These are phyloP conservation scores for Aechmea fasciata DNA, from an alignment of 176 grass and related monocot genomes.

Conservation along the genomic window DNA sequence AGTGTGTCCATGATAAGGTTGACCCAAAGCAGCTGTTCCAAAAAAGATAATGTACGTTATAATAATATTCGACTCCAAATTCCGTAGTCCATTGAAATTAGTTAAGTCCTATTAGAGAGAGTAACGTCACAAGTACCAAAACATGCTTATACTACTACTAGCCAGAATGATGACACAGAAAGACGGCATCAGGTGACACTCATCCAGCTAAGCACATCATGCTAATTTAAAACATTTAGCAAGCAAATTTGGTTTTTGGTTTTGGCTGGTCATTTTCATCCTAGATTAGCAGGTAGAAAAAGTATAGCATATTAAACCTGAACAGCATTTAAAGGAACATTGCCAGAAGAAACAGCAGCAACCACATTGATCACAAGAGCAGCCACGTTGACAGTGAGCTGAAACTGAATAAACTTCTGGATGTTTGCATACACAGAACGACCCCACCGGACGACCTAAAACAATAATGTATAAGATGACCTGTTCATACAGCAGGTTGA, in stretches of 20 bases:
- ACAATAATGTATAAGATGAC: conserved; percentile 16
- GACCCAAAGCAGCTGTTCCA: conserved; percentile 72
- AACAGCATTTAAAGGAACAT: conserved; percentile 88
- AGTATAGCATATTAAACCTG: conserved; percentile 48
- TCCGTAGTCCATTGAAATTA: neutral
- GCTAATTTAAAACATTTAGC: neutral
- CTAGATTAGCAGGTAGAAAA: neutral
- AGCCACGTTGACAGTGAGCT: conserved; percentile 87
- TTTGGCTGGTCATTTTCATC: neutral
- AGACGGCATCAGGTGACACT: neutral
- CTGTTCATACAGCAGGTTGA: conserved; percentile 5
- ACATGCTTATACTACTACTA: neutral
- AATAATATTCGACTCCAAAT: neutral
- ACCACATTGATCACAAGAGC: conserved; percentile 90
- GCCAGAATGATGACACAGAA: neutral
- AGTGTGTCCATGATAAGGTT: conserved; percentile 98
- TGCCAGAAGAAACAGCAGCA: conserved; percentile 69
- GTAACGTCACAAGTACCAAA: neutral
- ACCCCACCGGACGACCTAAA: conserved; percentile 93
- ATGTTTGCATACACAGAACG: conserved; percentile 93
- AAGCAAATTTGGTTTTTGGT: neutral
- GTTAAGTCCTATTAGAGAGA: neutral
- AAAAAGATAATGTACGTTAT: neutral
- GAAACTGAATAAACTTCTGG: conserved; percentile 98
- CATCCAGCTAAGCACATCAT: neutral